These are phyloP conservation scores for Psilocybe cyanescens DNA, from an alignment of 768 basidiomycete species.

Conservation along the genomic window DNA sequence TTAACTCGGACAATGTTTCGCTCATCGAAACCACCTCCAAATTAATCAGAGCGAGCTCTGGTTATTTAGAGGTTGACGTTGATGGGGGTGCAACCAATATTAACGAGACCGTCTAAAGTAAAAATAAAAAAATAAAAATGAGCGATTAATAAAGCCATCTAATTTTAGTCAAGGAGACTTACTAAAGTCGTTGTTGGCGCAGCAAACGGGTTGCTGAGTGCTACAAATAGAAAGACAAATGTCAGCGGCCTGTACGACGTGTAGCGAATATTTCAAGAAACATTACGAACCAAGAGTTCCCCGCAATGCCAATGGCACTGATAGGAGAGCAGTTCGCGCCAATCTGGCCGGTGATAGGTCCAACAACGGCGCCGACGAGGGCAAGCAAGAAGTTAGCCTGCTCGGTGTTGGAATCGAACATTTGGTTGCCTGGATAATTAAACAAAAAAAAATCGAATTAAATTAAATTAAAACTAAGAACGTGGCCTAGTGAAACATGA, in stretches of 20 bases:
- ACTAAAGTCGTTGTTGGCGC: slow-evolving; percentile 29
- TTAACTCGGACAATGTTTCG: neutral
- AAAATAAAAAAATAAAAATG: neutral
- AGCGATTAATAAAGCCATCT: no score
- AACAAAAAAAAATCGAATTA: neutral
- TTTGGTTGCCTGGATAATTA: slow-evolving; percentile 19
- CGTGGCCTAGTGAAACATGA: no score
- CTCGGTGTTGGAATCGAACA: slow-evolving; percentile 12
- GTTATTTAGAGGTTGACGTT: slow-evolving; percentile 26
- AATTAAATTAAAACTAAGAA: neutral
- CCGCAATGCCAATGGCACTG: slow-evolving; percentile 22
- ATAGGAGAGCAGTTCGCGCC: slow-evolving; percentile 28
- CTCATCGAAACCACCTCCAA: neutral
- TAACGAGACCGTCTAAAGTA: slow-evolving; percentile 26
- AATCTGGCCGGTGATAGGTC: neutral
- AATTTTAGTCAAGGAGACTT: slow-evolving; percentile 6
- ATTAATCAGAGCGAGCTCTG: neutral
- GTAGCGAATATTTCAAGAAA: slow-evolving; percentile 2
- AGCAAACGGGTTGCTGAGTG: slow-evolving; percentile 28
- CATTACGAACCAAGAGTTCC: slow-evolving; percentile 1
- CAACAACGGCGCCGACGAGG: slow-evolving; percentile 16
- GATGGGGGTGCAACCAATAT: slow-evolving; percentile 32
- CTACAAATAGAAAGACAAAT: neutral
- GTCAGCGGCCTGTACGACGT: no score
- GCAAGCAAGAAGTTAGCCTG: neutral